phyloP scores from a whole-genome alignment of 1,284 basidiomycete genomes.

The Microstroma glucosiphilum region DNA sequence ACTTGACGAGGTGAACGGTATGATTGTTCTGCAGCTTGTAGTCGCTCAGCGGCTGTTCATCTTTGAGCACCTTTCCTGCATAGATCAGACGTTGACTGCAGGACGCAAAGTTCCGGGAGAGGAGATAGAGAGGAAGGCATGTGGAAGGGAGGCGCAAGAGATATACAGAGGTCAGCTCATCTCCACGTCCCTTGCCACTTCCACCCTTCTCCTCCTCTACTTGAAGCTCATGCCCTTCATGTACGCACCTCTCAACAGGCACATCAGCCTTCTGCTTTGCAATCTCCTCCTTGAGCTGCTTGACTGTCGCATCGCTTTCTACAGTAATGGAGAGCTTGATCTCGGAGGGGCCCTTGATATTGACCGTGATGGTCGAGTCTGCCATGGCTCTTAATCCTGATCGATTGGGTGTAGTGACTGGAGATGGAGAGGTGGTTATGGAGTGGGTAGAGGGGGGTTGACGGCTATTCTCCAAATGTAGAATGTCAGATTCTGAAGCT shows the following conservation, averaged over 20 bases:
- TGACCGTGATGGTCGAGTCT: conserved; percentile 31
- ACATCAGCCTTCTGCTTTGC: conserved; percentile 35
- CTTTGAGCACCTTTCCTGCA: conserved; percentile 48
- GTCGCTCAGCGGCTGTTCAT: conserved; percentile 32
- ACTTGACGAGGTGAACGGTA: conserved; percentile 48
- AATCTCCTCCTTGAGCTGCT: conserved; percentile 44
- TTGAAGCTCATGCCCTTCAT: no score
- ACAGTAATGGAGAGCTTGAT: conserved; percentile 38
- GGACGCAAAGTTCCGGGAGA: background rate
- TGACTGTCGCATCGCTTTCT: conserved; percentile 32
- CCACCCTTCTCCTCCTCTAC: no score
- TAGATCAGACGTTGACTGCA: conserved; percentile 41
- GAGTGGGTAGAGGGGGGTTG: no score
- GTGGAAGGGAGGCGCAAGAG: background rate
- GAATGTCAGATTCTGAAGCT: no score
- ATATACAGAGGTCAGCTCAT: background rate
- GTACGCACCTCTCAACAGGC: conserved; percentile 35
- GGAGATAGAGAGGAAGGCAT: background rate
- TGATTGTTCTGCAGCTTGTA: conserved; percentile 44
- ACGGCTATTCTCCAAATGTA: no score
- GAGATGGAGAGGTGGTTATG: no score
- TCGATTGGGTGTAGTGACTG: no score
- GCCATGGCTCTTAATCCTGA: conserved; percentile 2
- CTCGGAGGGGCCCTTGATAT: conserved; percentile 47
- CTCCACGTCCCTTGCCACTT: no score